Evolutionary conservation across 192 early-diverging fungal genomes (phyloP).

Genomic region (Entomortierella parvispora): DNA sequence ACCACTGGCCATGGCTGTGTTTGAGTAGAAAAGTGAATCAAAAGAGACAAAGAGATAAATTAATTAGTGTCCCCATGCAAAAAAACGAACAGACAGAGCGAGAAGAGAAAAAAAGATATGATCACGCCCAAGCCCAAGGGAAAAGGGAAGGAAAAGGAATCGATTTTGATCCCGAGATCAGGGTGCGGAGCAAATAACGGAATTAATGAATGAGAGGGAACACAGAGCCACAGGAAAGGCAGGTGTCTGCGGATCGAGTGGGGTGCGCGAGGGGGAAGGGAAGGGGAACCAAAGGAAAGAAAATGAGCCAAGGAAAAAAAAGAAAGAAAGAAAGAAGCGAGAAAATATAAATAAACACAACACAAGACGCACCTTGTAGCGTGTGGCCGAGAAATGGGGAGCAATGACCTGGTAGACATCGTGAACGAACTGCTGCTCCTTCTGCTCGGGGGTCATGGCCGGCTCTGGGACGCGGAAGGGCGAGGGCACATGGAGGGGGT

Average conservation of each 20-base stretch:
- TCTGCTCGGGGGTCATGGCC: conserved; percentile 43
- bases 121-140: too few species aligned
- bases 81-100: too few species aligned
- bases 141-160: too few species aligned
- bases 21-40: not conserved
- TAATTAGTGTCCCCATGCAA: not conserved
- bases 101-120: not conserved
- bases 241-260: not conserved
- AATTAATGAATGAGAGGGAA: not conserved
- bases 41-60: not conserved
- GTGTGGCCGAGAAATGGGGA: conserved; percentile 90
- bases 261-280: not conserved
- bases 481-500: conserved; percentile 40
- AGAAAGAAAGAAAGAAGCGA: not conserved
- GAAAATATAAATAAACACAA: not conserved
- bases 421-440: conserved; percentile 89
- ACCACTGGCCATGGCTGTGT: conserved; percentile 94
- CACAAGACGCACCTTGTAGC: conserved; percentile 79
- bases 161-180: conserved; percentile 4
- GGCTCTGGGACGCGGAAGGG: conserved; percentile 32
- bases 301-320: too few species aligned
- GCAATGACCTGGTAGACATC: conserved; percentile 94
- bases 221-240: not conserved
- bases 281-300: not conserved
- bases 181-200: too few species aligned